Base-by-base conservation (phyloP, 768 basidiomycete species). In the Lactifluus volemus region DNA sequence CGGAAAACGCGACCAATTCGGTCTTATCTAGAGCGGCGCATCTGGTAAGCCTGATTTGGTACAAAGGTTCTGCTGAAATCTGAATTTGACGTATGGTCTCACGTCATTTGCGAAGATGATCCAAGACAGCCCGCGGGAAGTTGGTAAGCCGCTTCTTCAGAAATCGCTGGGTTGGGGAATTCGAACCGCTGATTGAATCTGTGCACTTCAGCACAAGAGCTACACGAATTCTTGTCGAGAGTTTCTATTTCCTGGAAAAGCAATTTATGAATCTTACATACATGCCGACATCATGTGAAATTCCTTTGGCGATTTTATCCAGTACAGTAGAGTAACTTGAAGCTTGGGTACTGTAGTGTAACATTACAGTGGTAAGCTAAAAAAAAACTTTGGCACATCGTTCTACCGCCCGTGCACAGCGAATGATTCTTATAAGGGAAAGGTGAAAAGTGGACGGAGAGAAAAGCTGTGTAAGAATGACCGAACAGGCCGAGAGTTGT, bases 1-100 rank as follows among this genome's bases (percentile, higher is more conserved):
- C 68, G 5, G 68, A 55, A 50, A 78, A 78, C 53, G 58, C 70
- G 29, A 68, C 71, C 6, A 75, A 77, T 57, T 61, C 71, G 9
- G 52, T 70, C 7, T 63, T 77, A 7, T 55, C 65, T 0, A 60
- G 51, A 1, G 70, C 70, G 9, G 69, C 73, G 5, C 76, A 77
- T 64, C 64, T 76, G 17, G 65, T 66, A 42, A 55, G 60, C 42
- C 41, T 41, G 17, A 55, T 55, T 54, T 38, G 41, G 51, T 30
- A 51, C n/a, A 48, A 49, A 5, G 4, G 2, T 11, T 25, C 10
- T 42, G 15, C 25, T 25, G 25, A 25, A 25, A n/a, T 4, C 10
- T 51, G 17, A 11, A 12, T 51, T 30, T 34, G n/a, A 17, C 3
- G 14, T 44, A 10, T 5, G 14, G 17, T 14, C 34, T 41, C 17